Base-by-base conservation (phyloP, 352 stramenopile genomes). In the Phytophthora boehmeriae region DNA sequence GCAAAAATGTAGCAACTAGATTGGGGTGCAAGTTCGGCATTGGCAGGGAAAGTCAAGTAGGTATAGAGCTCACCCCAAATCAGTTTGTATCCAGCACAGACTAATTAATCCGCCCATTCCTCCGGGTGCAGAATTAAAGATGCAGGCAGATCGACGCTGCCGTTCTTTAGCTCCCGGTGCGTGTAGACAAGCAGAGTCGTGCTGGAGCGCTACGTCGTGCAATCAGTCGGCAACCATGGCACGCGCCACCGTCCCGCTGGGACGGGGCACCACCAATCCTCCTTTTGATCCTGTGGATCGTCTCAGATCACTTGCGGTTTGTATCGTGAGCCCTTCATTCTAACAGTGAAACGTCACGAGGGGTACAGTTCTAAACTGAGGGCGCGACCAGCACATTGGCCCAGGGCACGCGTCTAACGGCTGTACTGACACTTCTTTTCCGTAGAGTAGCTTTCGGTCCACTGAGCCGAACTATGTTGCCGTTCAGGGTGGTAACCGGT, bases 341-440 rank as follows among this genome's bases (percentile, higher is more conserved):
- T 35, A 59, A 68, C 61, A 64, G 61, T 20, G 59, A 69, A 69
- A 68, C 30, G 47, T 68, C 35, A 36, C 41, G 28, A 13, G 49
- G 5, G 20, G 45, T 63, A 54, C 60, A 27, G 60, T 63, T 68
- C 45, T 56, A n/a, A n/a, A 49, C 27, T 43, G 39, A 25, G 14
- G 25, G 1, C 38, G 6, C 54, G 47, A 64, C 48, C 42, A 70
- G 35, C 48, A 27, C 62, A 66, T 70, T 66, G 62, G 62, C 28
- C 43, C 36, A 42, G 65, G 62, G 62, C 62, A 70, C 62, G 43
- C 62, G 62, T 14, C 34, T 23, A 23, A n/a, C 30, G 27, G 45
- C 57, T 19, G 19, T 17, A 53, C 23, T 25, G 23, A 20, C 45
- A 45, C 27, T 53, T 78, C 73, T 74, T 69, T 48, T 86, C 73